A percentile compares a stretch with the other conserved stretches of the same genome.
Evolutionary conservation across 495 filamentous ascomycete genomes (phyloP).

Genomic region (Talaromyces nanjingensis): DNA sequence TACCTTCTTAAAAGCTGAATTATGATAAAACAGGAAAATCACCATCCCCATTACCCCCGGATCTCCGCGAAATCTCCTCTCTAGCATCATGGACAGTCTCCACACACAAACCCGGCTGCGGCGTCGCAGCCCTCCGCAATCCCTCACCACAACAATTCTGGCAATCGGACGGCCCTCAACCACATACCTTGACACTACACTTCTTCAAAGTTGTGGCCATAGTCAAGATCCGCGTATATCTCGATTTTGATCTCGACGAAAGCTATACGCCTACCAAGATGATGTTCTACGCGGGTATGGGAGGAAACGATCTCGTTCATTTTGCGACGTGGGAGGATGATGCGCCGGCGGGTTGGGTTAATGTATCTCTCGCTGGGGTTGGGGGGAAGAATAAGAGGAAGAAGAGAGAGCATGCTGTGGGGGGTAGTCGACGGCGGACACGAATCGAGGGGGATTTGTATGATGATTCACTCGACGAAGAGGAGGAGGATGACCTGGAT

Average conservation of each 20-base stretch:
- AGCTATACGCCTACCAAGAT: conserved; percentile 96
- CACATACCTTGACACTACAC: conserved; percentile 87
- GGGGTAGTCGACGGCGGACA: conserved; percentile 8
- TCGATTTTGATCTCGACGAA: conserved; percentile 89
- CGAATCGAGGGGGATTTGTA: conserved; percentile 9
- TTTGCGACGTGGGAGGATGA: conserved; percentile 72
- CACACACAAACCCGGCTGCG: conserved; percentile 85
- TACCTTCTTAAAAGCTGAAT: neutral
- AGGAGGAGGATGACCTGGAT: conserved; percentile 21
- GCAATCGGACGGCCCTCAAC: conserved; percentile 96
- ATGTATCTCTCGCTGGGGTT: conserved; percentile 69
- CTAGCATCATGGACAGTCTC: conserved; percentile 90
- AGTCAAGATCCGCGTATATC: conserved; percentile 72
- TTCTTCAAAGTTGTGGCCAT: conserved; percentile 91
- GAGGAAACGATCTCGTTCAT: conserved; percentile 76
- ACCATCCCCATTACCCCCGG: conserved; percentile 31
- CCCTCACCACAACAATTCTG: conserved; percentile 78
- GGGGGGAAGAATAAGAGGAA: conserved; percentile 23
- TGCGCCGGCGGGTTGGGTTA: conserved; percentile 81
- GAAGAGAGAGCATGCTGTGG: neutral
- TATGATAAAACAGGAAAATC: conserved; percentile 22
- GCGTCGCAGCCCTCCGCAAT: conserved; percentile 74
- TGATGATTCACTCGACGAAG: conserved; percentile 27
- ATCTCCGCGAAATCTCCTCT: conserved; percentile 85
- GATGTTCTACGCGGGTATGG: conserved; percentile 75